Evolutionary conservation across 371 early-diverging fungal genomes (phyloP).

Genomic region (Phascolomyces articulosus): DNA sequence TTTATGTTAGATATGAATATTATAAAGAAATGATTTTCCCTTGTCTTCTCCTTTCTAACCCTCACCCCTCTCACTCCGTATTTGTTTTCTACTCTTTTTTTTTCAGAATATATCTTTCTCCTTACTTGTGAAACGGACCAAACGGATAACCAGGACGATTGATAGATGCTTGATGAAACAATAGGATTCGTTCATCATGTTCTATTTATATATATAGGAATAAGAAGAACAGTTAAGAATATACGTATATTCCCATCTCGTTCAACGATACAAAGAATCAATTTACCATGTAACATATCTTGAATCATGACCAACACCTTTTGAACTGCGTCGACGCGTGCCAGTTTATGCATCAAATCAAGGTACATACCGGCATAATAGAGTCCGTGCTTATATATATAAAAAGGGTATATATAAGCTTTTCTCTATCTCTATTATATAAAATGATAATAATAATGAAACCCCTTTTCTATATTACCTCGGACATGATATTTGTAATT

Average conservation of each 20-base stretch:
- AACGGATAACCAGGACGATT: slow-evolving; percentile 59
- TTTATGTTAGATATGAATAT: no score
- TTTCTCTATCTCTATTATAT: no score
- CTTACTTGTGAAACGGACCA: slow-evolving; percentile 71
- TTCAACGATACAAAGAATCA: no score
- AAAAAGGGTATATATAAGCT: neutral
- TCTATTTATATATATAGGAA: slow-evolving; percentile 35
- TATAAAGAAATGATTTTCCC: no score
- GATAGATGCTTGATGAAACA: slow-evolving; percentile 53
- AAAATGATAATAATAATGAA: no score
- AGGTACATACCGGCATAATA: slow-evolving; percentile 69
- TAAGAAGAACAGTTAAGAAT: no score
- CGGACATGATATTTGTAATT: slow-evolving; percentile 44
- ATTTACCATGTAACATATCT: slow-evolving; percentile 80
- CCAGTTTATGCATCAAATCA: slow-evolving; percentile 76
- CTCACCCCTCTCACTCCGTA: neutral
- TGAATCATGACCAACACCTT: slow-evolving; percentile 87
- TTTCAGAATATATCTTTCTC: neutral
- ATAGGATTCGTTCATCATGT: slow-evolving; percentile 50
- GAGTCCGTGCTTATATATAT: slow-evolving; percentile 39
- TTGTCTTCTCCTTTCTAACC: no score
- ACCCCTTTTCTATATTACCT: slow-evolving; percentile 37
- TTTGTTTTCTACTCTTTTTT: neutral
- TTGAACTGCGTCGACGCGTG: slow-evolving; percentile 88
- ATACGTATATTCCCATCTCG: no score